Base-by-base conservation (phyloP, 2,329 filamentous ascomycete species). In the Aspergillus cejpii region DNA sequence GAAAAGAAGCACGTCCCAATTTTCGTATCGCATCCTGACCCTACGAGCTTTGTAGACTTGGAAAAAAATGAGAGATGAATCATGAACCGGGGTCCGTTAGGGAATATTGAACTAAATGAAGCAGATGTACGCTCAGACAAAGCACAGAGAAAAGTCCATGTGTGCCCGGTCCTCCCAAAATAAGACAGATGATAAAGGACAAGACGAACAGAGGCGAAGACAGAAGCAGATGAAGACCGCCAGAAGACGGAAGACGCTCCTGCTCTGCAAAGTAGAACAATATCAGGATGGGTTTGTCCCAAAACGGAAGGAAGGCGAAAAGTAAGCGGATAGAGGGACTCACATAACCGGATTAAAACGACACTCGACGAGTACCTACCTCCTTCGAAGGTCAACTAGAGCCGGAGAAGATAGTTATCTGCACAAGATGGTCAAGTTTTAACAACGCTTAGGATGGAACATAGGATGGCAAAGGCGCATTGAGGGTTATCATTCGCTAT, bases 1-100 rank as follows among this genome's bases (percentile, higher is more conserved):
- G 62, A 94, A 94, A 49, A 94, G 73, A 34, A 94, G 78, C 44
- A 92, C 78, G 59, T 94, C 88, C 88, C 87, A 94, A 59, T 87
- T 81, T 56, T 87, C 79, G 74, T 85, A 94, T 47, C 87, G 82
- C 88, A 94, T 94, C 50, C 56, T 74, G 65, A 43, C 24, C 20
- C 29, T 43, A 11, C 24, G 23, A 21, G 36, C 14, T 47, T 38
- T 36, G 37, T 39, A 48, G 41, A 65, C 37, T 62, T 41, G 26
- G 59, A 65, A 48, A 73, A 67, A n/a, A 39, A 50, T 53, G 51
- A 50, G 47, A 45, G 53, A 47, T 29, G 43, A 54, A 50, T 39
- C 49, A 37, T 53, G 38, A 43, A 43, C 40, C 27, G 19, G 38
- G 39, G 41, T 37, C 31, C 29, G 33, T 39, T 51, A 53, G 48